A percentile compares a stretch with the other conserved stretches of the same genome.
These are phyloP conservation scores for Boletus tomentosulus DNA, from an alignment of 768 basidiomycete genomes.

Conservation along the genomic window DNA sequence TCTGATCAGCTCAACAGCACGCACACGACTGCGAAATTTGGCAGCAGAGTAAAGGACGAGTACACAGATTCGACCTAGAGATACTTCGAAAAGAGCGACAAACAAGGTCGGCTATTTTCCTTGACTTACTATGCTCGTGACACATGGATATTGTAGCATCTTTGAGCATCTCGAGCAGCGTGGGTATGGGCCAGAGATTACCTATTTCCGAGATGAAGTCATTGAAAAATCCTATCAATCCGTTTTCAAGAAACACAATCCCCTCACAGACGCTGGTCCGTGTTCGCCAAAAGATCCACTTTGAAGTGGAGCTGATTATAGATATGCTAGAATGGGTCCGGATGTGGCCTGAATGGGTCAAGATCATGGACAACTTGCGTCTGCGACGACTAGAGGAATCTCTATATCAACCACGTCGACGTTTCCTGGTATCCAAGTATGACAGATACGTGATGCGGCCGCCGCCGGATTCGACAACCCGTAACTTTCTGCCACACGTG, in stretches of 20 bases:
- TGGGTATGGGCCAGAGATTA: slow-evolving; percentile 13
- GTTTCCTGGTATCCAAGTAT: slow-evolving; percentile 5
- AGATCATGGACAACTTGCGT: slow-evolving; percentile 1
- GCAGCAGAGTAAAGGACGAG: slow-evolving; percentile 9
- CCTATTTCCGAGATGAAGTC: neutral
- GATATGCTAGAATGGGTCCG: slow-evolving; percentile 4
- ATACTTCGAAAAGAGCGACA: slow-evolving; percentile 7
- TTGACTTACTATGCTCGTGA: neutral
- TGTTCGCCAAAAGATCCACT: neutral
- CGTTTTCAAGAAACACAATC: slow-evolving; percentile 7
- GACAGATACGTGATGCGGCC: slow-evolving; percentile 6
- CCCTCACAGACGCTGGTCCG: slow-evolving; percentile 12
- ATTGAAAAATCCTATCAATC: slow-evolving; percentile 1
- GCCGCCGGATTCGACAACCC: neutral
- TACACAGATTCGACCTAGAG: slow-evolving; percentile 9
- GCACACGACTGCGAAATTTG: slow-evolving; percentile 6
- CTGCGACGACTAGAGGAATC: slow-evolving; percentile 1
- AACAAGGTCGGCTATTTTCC: slow-evolving; percentile 1
- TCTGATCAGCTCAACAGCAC: slow-evolving; percentile 5
- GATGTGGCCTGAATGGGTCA: slow-evolving; percentile 1
- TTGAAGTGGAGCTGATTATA: neutral
- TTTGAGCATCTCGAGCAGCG: slow-evolving; percentile 10
- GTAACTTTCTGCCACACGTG: slow-evolving; percentile 14
- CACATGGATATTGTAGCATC: slow-evolving; percentile 9
- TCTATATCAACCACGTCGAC: slow-evolving; percentile 7